phyloP scores from a whole-genome alignment of 2,329 filamentous ascomycete species.

The Coniochaeta prunicola region DNA sequence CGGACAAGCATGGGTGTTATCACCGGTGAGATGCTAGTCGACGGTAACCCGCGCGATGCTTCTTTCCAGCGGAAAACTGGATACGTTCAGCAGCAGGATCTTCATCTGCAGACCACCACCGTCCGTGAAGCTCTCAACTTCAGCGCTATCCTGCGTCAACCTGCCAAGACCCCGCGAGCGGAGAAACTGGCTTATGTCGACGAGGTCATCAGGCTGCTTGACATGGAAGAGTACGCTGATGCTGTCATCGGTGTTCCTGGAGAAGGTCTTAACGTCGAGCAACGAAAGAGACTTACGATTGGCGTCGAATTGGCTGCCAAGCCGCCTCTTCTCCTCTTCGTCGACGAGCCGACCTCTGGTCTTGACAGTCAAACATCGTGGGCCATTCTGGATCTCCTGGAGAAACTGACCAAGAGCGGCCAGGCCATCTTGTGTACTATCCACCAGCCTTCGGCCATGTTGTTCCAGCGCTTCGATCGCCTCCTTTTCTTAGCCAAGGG shows the following conservation, averaged over 20 bases:
- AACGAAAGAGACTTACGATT: slow-evolving; percentile 76
- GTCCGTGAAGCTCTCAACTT: slow-evolving; percentile 86
- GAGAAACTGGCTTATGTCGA: slow-evolving; percentile 87
- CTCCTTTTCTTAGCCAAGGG: slow-evolving; percentile 71
- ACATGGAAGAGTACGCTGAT: slow-evolving; percentile 86
- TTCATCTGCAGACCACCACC: slow-evolving; percentile 77
- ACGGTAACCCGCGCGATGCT: slow-evolving; percentile 59
- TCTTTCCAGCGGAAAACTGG: slow-evolving; percentile 90
- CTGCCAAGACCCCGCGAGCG: slow-evolving; percentile 58
- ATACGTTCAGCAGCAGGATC: slow-evolving; percentile 88
- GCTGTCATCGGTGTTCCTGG: slow-evolving; percentile 86
- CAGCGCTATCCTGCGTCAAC: slow-evolving; percentile 78
- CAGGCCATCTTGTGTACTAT: slow-evolving; percentile 96
- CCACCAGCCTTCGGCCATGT: slow-evolving; percentile 91
- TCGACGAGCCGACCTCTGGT: slow-evolving; percentile 92
- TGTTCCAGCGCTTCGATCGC: slow-evolving; percentile 86
- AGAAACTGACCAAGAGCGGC: slow-evolving; percentile 82
- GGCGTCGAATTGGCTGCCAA: slow-evolving; percentile 94
- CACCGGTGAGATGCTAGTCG: slow-evolving; percentile 69
- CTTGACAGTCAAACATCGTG: slow-evolving; percentile 90
- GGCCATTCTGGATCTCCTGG: slow-evolving; percentile 81
- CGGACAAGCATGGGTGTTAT: slow-evolving; percentile 87
- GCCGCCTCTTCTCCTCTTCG: slow-evolving; percentile 80
- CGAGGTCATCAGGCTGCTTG: slow-evolving; percentile 82
- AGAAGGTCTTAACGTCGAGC: slow-evolving; percentile 70